Evolutionary conservation across 768 basidiomycete genomes (phyloP), one percentile per base, ranked within the genome.

Genomic region (Pilatotrama ljubarskyi): DNA sequence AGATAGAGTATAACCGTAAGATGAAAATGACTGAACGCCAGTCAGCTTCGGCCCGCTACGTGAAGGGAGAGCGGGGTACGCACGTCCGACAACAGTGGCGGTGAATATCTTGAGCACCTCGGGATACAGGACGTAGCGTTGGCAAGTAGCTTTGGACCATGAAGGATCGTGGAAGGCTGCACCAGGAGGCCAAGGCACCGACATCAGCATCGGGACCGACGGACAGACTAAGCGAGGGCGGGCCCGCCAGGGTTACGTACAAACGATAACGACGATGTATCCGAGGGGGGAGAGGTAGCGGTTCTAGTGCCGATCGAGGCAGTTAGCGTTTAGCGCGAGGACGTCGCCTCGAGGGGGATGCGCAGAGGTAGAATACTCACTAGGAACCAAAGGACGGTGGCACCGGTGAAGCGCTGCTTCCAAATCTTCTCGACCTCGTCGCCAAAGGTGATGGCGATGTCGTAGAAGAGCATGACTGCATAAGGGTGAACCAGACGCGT

Each of bases 221-320:
- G 9, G n/a, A 20, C 20, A 24, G 36, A 5, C 4, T 32, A 32
- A 37, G 55, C 25, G 8, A 36, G 20, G 17, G 44, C 37, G 29
- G n/a, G 46, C 55, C 24, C 36, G 37, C 32, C 35, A 36, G 29
- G 32, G 14, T 47, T 58, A 68, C 68, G 55, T 54, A 66, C 68
- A 61, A 20, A 69, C 68, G 50, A 67, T 69, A 25, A 69, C 61
- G 35, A 69, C 64, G 54, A 69, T 66, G 59, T 67, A 69, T 24
- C 66, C 68, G 26, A 69, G 61, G 6, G 68, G 66, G 7, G 66
- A 64, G 25, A 68, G 37, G 58, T 69, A 69, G 51, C 68, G 66
- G 41, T 69, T 69, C 68, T 69, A 61, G 48, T 22, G 46, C 24
- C 48, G 55, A 47, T 49, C 55, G 36, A 15, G 6, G 15, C 13